These are phyloP conservation scores for Phytophthora foliorum DNA, from an alignment of 352 stramenopile genomes.

Conservation along the genomic window DNA sequence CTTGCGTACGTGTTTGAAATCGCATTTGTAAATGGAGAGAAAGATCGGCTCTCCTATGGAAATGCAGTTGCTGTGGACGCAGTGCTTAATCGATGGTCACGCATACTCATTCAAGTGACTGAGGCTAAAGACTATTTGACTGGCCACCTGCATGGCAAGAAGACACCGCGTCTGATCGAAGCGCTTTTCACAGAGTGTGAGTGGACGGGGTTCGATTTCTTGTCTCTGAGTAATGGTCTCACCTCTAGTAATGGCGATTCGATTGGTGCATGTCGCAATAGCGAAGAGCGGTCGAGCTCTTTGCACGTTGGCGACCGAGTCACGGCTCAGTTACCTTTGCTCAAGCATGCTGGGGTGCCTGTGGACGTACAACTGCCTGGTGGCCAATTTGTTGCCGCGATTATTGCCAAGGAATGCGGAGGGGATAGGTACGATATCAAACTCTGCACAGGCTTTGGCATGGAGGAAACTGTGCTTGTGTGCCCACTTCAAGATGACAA, in stretches of 20 bases:
- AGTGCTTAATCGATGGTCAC: slow-evolving; percentile 65
- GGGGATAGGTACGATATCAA: slow-evolving; percentile 54
- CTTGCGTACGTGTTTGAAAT: slow-evolving; percentile 69
- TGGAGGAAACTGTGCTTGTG: slow-evolving; percentile 10
- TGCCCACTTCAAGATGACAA: slow-evolving; percentile 7
- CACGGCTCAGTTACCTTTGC: slow-evolving; percentile 40
- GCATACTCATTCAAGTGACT: slow-evolving; percentile 53
- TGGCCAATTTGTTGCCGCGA: slow-evolving; percentile 50
- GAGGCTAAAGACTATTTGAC: slow-evolving; percentile 71
- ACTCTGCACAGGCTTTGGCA: slow-evolving; percentile 39
- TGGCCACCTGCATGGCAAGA: slow-evolving; percentile 65
- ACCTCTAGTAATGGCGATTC: neutral
- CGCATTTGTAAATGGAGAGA: slow-evolving; percentile 58
- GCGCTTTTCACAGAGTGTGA: slow-evolving; percentile 69
- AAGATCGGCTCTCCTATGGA: slow-evolving; percentile 57
- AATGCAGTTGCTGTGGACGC: slow-evolving; percentile 61
- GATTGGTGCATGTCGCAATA: neutral
- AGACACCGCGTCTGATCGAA: slow-evolving; percentile 68
- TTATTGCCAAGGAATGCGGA: slow-evolving; percentile 54
- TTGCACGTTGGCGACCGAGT: slow-evolving; percentile 42
- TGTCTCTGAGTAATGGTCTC: slow-evolving; percentile 6
- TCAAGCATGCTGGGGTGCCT: slow-evolving; percentile 55
- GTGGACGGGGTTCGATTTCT: slow-evolving; percentile 72
- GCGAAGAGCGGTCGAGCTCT: slow-evolving; percentile 17
- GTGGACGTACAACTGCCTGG: slow-evolving; percentile 53